Base-by-base conservation (phyloP, 2,329 filamentous ascomycete genomes). In the Ceratocystis cacaofunesta region DNA sequence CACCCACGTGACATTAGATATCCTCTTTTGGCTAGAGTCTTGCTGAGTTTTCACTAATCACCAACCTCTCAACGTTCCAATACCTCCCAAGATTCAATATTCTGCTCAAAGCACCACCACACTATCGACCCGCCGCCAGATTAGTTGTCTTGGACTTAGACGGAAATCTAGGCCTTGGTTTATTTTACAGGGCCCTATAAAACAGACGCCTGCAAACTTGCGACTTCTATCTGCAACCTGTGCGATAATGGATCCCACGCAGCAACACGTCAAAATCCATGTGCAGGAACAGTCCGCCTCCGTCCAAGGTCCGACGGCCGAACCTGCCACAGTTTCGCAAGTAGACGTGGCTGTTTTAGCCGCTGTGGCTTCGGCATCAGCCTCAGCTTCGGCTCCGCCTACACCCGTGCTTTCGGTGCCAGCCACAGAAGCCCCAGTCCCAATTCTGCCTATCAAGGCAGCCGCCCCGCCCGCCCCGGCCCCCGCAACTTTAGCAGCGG, bases 1-100 rank as follows among this genome's bases (percentile, higher is more conserved):
- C 19, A 30, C 6, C 6, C 61, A 62, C 61, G 61, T 62, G 61
- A 62, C 63, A 15, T 15, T n/a, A 28, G 28, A 8, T 25, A 28
- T 63, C 25, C 43, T 48, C 43, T 62, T 62, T 62, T 46, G 44
- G 41, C 46, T 52, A 50, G 55, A 15, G 19, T 43, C 57, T 25
- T 57, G 48, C 46, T 60, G 50, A 57, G 62, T 61, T 58, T 60
- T 63, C 63, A 65, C 66, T 67, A 67, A 62, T 48, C 60, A 41
- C 66, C 66, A 67, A 67, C 66, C 63, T 62, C 63, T 61, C 48
- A 48, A 50, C 63, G 60, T 55, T 67, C 66, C 48, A 65, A 65
- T 65, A 48, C 41, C 63, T 50, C 58, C 66, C 66, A 60, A 61
- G 41, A 65, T 65, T 67, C 28, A 58, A 58, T 58, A 58, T 32